Percentiles rank a stretch among this genome's conserved stretches.
These are phyloP conservation scores for Yamadazyma pseudoaaseri DNA, from an alignment of 1,139 yeast genomes.

Conservation along the genomic window DNA sequence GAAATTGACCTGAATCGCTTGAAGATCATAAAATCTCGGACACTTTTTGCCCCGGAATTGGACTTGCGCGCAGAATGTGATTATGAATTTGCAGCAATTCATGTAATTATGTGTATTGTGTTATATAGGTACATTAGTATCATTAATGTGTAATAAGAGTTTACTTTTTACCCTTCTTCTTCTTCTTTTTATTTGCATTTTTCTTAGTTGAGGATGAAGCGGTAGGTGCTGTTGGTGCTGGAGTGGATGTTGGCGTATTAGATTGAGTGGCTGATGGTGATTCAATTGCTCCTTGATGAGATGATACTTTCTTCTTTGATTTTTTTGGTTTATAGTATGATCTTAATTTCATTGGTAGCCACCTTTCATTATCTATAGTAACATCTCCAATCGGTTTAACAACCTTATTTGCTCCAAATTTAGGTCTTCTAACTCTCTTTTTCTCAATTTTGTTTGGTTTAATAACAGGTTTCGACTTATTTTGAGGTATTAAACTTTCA, in stretches of 20 bases:
- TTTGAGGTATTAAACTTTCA: slow-evolving; percentile 18
- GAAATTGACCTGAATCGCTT: slow-evolving; percentile 12
- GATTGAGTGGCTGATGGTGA: slow-evolving; percentile 15
- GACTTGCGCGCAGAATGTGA: neutral
- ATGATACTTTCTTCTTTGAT: slow-evolving; percentile 58
- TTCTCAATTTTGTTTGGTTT: slow-evolving; percentile 19
- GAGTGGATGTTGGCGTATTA: slow-evolving; percentile 14
- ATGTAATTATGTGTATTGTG: neutral
- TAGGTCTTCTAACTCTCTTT: slow-evolving; percentile 26
- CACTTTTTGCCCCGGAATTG: neutral
- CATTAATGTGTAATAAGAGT: neutral
- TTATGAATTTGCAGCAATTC: neutral
- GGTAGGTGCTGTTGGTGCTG: slow-evolving; percentile 17
- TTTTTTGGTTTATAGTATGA: slow-evolving; percentile 78
- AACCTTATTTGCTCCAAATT: slow-evolving; percentile 38
- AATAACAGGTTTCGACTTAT: slow-evolving; percentile 3
- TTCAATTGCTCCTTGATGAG: slow-evolving; percentile 63
- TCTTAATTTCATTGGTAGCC: slow-evolving; percentile 88
- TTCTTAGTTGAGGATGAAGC: slow-evolving; percentile 17
- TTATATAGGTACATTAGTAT: neutral
- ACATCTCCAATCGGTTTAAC: slow-evolving; percentile 31
- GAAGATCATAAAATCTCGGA: slow-evolving; percentile 7
- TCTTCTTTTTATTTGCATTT: slow-evolving; percentile 43
- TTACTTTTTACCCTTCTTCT: slow-evolving; percentile 33
- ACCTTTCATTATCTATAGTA: slow-evolving; percentile 60